These are phyloP conservation scores for Mayamaea pseudoterrestris DNA, from an alignment of 108 stramenopile genomes.

Conservation along the genomic window DNA sequence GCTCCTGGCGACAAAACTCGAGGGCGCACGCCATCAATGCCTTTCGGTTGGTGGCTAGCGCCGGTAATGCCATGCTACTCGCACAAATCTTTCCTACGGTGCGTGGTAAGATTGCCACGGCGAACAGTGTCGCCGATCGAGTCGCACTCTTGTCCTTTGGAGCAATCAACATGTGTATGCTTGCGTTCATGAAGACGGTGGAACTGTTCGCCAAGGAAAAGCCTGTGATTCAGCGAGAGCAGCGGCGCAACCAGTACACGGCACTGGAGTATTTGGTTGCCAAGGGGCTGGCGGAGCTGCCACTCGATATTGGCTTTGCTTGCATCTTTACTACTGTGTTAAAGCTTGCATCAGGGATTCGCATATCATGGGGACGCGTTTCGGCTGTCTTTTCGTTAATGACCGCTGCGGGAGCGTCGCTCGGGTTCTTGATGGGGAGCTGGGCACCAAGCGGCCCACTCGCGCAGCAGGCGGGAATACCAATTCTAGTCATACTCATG, in stretches of 20 bases:
- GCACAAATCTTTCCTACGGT: slow-evolving; percentile 50
- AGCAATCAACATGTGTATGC: slow-evolving; percentile 64
- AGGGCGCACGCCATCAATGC: slow-evolving; percentile 40
- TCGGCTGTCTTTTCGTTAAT: slow-evolving; percentile 56
- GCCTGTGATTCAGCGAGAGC: slow-evolving; percentile 65
- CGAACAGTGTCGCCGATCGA: slow-evolving; percentile 73
- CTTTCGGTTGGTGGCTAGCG: slow-evolving; percentile 32
- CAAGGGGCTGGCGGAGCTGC: slow-evolving; percentile 70
- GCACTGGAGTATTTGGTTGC: slow-evolving; percentile 75
- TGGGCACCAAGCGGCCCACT: slow-evolving; percentile 34
- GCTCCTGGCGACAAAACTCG: slow-evolving; percentile 72
- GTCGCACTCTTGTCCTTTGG: slow-evolving; percentile 66
- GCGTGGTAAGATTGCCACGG: slow-evolving; percentile 27
- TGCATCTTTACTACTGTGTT: slow-evolving; percentile 51
- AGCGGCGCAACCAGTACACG: slow-evolving; percentile 50
- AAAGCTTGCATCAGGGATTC: slow-evolving; percentile 37
- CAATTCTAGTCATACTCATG: slow-evolving; percentile 58
- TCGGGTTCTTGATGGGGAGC: slow-evolving; percentile 78
- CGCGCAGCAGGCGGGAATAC: slow-evolving; percentile 56
- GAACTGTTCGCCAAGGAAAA: slow-evolving; percentile 68
- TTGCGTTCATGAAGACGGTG: slow-evolving; percentile 73
- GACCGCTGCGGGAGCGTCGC: slow-evolving; percentile 59
- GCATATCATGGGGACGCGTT: slow-evolving; percentile 36
- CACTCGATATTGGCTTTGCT: slow-evolving; percentile 55
- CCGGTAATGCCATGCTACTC: slow-evolving; percentile 51